phyloP scores from a whole-genome alignment of 306 rosid species.

The Hippophae gyantsensis region DNA sequence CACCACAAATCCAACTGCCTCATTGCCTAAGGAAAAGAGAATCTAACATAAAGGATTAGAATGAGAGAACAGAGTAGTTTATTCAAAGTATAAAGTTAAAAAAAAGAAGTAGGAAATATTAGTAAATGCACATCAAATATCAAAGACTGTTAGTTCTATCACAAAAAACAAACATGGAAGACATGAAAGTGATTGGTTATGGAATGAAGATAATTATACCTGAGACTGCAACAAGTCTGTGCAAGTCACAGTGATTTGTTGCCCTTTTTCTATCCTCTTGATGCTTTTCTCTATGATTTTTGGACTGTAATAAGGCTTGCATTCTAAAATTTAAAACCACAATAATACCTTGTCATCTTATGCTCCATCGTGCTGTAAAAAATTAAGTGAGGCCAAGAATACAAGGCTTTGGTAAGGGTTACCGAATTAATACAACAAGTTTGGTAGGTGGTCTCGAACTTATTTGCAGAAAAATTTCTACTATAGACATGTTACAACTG shows the following conservation, averaged over 20 bases:
- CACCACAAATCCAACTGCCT: slow-evolving; percentile 69
- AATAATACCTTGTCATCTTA: no score
- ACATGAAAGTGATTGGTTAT: no score
- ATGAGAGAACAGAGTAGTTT: not conserved
- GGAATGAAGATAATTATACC: slow-evolving; percentile 22
- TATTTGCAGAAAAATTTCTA: no score
- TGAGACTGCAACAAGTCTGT: slow-evolving; percentile 69
- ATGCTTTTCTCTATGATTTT: slow-evolving; percentile 58
- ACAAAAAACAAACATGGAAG: no score
- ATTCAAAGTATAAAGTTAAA: not conserved
- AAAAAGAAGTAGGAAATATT: not conserved
- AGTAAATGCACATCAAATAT: not conserved
- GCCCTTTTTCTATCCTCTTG: slow-evolving; percentile 55
- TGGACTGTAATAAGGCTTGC: slow-evolving; percentile 37
- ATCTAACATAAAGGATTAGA: slow-evolving; percentile 6
- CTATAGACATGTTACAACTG: no score
- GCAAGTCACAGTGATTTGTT: slow-evolving; percentile 60
- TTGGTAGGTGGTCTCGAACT: no score
- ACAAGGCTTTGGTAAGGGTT: no score
- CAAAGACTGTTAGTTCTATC: no score
- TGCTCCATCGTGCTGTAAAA: no score
- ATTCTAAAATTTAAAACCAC: slow-evolving; percentile 3
- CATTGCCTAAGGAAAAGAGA: slow-evolving; percentile 27
- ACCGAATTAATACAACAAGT: no score
- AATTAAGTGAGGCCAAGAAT: no score